Evolutionary conservation across 805 yeast species (phyloP).

Genomic region (Starmerella potacharoeniae): DNA sequence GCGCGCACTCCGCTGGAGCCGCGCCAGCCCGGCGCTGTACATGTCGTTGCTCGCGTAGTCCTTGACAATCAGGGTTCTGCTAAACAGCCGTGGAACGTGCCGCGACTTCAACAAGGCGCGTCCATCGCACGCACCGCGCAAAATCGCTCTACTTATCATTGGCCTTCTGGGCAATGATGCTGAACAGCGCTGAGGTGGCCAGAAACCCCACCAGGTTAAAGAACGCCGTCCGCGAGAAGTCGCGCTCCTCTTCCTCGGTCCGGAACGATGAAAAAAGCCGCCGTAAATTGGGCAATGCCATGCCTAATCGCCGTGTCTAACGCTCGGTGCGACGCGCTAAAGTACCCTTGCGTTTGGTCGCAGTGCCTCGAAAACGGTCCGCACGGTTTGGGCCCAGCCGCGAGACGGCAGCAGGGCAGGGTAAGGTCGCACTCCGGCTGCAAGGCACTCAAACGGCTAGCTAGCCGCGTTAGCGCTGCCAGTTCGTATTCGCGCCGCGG

Average conservation of each 20-base stretch:
- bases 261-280: conserved; percentile 72
- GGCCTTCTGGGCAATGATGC: conserved; percentile 58
- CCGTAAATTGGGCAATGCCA: conserved; percentile 63
- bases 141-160: conserved; percentile 12
- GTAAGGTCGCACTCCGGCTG: no score
- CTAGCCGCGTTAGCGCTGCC: no score
- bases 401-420: no score
- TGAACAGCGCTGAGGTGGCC: conserved; percentile 69
- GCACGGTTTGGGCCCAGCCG: no score
- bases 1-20: background rate
- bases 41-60: background rate
- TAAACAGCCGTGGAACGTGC: background rate
- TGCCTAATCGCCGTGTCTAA: background rate
- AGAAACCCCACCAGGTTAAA: conserved; percentile 60
- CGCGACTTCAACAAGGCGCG: no score
- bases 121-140: no score
- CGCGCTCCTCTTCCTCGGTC: conserved; percentile 74
- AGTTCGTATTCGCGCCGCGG: no score
- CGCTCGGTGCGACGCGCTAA: background rate
- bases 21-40: background rate
- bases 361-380: no score
- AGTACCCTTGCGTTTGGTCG: no score
- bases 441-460: no score
- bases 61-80: background rate
- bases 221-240: conserved; percentile 59